These are phyloP conservation scores for Huntiella savannae DNA, from an alignment of 2,329 filamentous ascomycete genomes.

Conservation along the genomic window DNA sequence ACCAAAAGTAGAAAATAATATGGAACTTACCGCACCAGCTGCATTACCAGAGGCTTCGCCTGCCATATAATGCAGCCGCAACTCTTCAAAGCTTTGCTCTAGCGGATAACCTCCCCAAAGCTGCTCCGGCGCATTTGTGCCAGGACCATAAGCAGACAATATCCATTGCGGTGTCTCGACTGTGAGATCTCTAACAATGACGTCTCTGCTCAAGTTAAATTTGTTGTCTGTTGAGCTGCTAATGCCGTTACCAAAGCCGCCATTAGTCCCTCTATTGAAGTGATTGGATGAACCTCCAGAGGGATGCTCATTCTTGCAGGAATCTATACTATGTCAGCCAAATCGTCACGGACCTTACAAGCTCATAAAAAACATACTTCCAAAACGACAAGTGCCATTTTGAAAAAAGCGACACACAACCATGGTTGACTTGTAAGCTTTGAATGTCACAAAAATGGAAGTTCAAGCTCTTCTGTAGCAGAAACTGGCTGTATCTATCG, in stretches of 20 bases:
- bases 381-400: slow-evolving; percentile 29
- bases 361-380: slow-evolving; percentile 22
- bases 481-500: too few relatives aligned
- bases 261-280: slow-evolving; percentile 11
- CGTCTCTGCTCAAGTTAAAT: slow-evolving; percentile 36
- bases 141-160: slow-evolving; percentile 69
- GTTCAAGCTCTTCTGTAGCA: too few relatives aligned
- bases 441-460: too few relatives aligned
- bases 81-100: slow-evolving; percentile 79
- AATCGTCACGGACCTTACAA: not conserved
- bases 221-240: not conserved
- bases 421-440: slow-evolving; percentile 6
- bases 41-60: slow-evolving; percentile 41
- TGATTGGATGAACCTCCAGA: slow-evolving; percentile 19
- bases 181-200: slow-evolving; percentile 47
- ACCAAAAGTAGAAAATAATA: too few relatives aligned
- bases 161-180: slow-evolving; percentile 66
- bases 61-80: slow-evolving; percentile 53
- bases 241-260: slow-evolving; percentile 11
- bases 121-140: slow-evolving; percentile 56
- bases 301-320: slow-evolving; percentile 36
- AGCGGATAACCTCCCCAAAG: slow-evolving; percentile 61
- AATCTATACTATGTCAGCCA: slow-evolving; percentile 19
- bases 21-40: slow-evolving; percentile 27
- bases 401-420: slow-evolving; percentile 12